Percentiles rank a stretch among this genome's conserved stretches.
Conservation (phyloP, 441 rosid species). For the Francoa sonchifolia region DNA sequence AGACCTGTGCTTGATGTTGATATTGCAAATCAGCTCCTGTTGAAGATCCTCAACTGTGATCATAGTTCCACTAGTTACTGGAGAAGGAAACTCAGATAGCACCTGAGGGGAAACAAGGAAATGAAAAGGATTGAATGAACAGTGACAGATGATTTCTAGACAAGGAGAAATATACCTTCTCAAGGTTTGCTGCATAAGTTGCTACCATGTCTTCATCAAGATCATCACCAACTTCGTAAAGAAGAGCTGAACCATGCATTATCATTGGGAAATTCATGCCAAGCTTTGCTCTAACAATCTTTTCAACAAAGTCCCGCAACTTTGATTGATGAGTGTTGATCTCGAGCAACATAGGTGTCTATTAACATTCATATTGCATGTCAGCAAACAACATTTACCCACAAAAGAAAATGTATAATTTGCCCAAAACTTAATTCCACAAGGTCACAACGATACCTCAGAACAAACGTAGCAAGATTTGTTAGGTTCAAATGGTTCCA, state of each 20-base stretch:
- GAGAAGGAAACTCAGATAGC: conserved; percentile 69
- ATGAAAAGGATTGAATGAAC: background rate
- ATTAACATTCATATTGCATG: conserved; percentile 14
- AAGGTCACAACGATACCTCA: conserved; percentile 44
- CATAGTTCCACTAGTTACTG: conserved; percentile 56
- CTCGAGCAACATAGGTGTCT: conserved; percentile 83
- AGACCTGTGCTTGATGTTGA: conserved; percentile 84
- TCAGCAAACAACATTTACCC: conserved; percentile 11
- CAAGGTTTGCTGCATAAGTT: conserved; percentile 79
- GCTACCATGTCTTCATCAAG: conserved; percentile 70
- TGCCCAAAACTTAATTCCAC: conserved; percentile 4
- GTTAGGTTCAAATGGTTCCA: conserved; percentile 83
- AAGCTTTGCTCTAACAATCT: conserved; percentile 81
- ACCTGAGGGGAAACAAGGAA: conserved; percentile 25
- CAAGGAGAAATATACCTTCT: conserved; percentile 46
- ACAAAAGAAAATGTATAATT: conserved; percentile 10
- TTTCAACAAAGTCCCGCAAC: conserved; percentile 86
- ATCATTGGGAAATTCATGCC: conserved; percentile 85
- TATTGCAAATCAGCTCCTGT: conserved; percentile 76
- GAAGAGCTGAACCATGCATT: conserved; percentile 70
- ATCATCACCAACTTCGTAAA: conserved; percentile 95
- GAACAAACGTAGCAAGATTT: conserved; percentile 92
- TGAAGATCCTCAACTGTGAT: conserved; percentile 80
- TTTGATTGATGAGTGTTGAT: conserved; percentile 58
- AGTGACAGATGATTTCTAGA: background rate